Base-by-base conservation (phyloP, 225 moss, liverwort and hornwort species). In the Physcomitrium patens region DNA sequence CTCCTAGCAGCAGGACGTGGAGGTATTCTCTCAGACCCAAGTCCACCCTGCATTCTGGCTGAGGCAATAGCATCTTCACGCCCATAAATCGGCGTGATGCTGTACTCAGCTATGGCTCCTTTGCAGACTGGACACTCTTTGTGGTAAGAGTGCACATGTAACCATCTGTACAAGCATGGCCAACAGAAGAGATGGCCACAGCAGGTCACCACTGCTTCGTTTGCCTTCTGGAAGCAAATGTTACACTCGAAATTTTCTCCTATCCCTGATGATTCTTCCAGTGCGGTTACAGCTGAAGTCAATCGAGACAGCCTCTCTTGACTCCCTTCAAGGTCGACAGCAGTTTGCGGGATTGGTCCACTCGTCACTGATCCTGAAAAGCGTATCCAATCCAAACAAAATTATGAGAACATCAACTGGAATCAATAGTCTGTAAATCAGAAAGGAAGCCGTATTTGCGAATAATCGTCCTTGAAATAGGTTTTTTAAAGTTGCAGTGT, bases 101-200 rank as follows among this genome's bases (percentile, higher is more conserved):
- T 90, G 71, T 80, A 83, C 81, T 92, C 90, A 14, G 87, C 91
- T 42, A 92, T 89, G 41, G 84, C 83, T 12, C 91, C 93, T 77
- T 93, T 93, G 86, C 93, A 93, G 1, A 92, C 93, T 59, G 90
- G 93, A 58, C 93, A 93, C 10, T 90, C 93, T 61, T 92, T 89
- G 52, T 91, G 91, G 43, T 86, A 90, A 3, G 93, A 96, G 65
- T 93, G 91, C 41, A 93, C 85, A 63, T 96, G 91, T 51, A 96
- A 77, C 96, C 96, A 96, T 63, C 91, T 87, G 65, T 93, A 96
- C 0, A 96, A 75, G 63, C 96, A 96, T 17, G 96, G 85, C 91
- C 96, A 96, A 62, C 93, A 96, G 46, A 96, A 96, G 31, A 96
- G 83, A 80, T 96, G 93, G 3, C 91, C 93, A 74, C 93, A 96